Conservation (phyloP, 2,329 filamentous ascomycete genomes). For the Corynespora cassiicola region DNA sequence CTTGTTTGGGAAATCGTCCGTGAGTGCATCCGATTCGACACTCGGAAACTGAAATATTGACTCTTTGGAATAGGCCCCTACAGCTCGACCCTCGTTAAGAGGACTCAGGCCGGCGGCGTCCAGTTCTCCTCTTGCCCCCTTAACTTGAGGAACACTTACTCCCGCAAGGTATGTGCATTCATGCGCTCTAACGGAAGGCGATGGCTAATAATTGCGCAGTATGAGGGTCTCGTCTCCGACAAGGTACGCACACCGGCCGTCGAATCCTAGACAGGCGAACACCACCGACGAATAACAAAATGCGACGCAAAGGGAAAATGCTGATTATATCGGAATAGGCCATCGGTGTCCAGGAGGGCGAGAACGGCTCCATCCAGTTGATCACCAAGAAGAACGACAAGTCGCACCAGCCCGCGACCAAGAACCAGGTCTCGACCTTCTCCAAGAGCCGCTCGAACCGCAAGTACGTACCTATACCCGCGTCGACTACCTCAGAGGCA, state of each 20-base stretch:
- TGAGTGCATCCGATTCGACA: constrained; percentile 64
- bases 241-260: constrained; percentile 73
- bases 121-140: constrained; percentile 94
- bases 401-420: constrained; percentile 74
- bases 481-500: neutral
- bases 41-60: neutral
- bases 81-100: constrained; percentile 93
- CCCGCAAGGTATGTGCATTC: constrained; percentile 74
- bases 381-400: constrained; percentile 82
- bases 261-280: constrained; percentile 13
- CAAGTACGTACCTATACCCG: constrained; percentile 67
- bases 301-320: neutral
- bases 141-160: constrained; percentile 91
- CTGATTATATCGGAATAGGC: constrained; percentile 61
- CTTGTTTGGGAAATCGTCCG: constrained; percentile 94
- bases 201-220: constrained; percentile 57
- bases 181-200: constrained; percentile 6
- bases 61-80: constrained; percentile 68
- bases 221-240: constrained; percentile 91
- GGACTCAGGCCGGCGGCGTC: constrained; percentile 76
- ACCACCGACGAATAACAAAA: neutral
- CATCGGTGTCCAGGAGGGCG: constrained; percentile 75
- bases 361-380: constrained; percentile 82
- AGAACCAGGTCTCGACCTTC: constrained; percentile 71
- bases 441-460: constrained; percentile 75